These are phyloP conservation scores for Lophium mytilinum DNA, from an alignment of 495 filamentous ascomycete species.

Conservation along the genomic window DNA sequence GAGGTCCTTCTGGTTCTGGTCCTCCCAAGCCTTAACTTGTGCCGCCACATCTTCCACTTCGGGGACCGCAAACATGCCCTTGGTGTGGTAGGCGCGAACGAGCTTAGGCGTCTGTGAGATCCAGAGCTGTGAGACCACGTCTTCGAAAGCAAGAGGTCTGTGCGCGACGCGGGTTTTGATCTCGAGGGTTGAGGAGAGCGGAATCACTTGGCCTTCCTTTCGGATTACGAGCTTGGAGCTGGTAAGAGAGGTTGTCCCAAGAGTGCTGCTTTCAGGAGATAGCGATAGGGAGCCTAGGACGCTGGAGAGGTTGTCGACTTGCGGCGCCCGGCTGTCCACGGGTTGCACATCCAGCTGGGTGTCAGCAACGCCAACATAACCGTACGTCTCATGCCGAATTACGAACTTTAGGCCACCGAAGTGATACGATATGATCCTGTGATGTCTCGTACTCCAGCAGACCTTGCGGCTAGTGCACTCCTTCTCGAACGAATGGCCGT, in stretches of 20 bases:
- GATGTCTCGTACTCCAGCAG: constrained; percentile 38
- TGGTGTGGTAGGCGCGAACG: constrained; percentile 40
- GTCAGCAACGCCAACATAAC: constrained; percentile 28
- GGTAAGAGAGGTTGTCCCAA: background rate
- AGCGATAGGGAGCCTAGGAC: constrained; percentile 31
- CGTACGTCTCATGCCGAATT: constrained; percentile 43
- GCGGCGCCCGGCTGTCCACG: background rate
- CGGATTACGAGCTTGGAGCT: constrained; percentile 31
- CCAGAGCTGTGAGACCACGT: constrained; percentile 44
- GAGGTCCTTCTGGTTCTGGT: constrained; percentile 31
- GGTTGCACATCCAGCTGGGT: background rate
- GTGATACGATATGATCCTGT: constrained; percentile 41
- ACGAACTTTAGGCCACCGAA: constrained; percentile 40
- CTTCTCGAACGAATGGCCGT: constrained; percentile 42
- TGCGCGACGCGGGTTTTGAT: constrained; percentile 43
- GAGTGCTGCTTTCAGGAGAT: constrained; percentile 1
- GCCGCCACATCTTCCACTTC: constrained; percentile 35
- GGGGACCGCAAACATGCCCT: constrained; percentile 35
- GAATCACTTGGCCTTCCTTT: constrained; percentile 31
- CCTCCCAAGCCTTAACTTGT: constrained; percentile 36
- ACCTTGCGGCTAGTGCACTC: constrained; percentile 37
- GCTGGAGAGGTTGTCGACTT: constrained; percentile 22
- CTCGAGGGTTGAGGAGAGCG: constrained; percentile 37
- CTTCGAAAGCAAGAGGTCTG: constrained; percentile 31
- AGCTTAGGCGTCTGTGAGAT: constrained; percentile 44